These are phyloP conservation scores for Ogataea wickerhamii DNA, from an alignment of 805 yeast species.

Conservation along the genomic window DNA sequence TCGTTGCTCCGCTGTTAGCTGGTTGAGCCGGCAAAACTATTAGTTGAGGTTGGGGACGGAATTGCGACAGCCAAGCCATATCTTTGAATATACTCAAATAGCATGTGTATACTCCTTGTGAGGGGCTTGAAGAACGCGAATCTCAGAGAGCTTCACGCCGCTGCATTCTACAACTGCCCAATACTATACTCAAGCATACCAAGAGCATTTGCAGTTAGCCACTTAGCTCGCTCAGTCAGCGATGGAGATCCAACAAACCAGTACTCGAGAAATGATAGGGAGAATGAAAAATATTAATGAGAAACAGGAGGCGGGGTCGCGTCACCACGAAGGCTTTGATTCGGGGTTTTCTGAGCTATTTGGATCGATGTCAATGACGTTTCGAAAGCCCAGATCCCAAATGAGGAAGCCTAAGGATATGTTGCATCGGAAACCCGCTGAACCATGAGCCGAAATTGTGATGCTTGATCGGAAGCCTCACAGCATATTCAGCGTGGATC, in stretches of 20 bases:
- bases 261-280: neutral
- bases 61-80: slow-evolving; percentile 5
- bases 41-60: slow-evolving; percentile 5
- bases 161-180: slow-evolving; percentile 8
- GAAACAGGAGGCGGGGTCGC: slow-evolving; percentile 12
- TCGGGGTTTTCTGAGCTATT: neutral
- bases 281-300: too few species aligned
- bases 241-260: too few species aligned
- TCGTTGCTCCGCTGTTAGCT: too few species aligned
- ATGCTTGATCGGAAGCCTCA: too few species aligned
- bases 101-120: slow-evolving; percentile 13
- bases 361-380: too few species aligned
- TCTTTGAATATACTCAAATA: too few species aligned
- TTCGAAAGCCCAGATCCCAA: neutral
- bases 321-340: slow-evolving; percentile 16
- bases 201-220: too few species aligned
- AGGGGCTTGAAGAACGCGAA: neutral
- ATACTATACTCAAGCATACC: too few species aligned
- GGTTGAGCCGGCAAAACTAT: too few species aligned
- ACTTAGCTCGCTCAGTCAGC: too few species aligned
- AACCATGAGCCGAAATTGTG: too few species aligned
- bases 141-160: neutral
- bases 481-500: too few species aligned
- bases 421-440: slow-evolving; percentile 14
- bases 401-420: slow-evolving; percentile 13